Evolutionary conservation across 208 protist species (phyloP), one percentile per base, ranked within the genome.

Genomic region (Trypanosoma avium): DNA sequence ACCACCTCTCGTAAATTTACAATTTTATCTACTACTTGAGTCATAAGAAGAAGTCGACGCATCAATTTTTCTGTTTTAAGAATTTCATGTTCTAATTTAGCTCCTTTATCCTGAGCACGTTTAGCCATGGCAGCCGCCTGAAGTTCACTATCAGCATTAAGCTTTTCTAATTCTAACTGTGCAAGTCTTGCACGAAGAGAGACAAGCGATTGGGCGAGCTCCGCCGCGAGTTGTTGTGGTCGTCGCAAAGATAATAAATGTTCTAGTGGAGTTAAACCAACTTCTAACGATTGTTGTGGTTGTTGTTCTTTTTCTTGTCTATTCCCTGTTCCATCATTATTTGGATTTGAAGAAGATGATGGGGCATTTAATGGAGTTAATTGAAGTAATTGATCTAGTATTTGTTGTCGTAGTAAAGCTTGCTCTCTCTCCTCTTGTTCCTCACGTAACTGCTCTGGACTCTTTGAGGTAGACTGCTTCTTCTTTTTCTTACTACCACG

Each of bases 31-130:
- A 95, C 64, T 48, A 90, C 80, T 5, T 64, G 49, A 0, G 77
- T 75, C 75, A 92, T 85, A 33, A 84, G 2, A 8, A 75, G 22
- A 13, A 95, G 61, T 21, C 66, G 61, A 21, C 75, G 69, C 38
- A 81, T 81, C 17, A 73, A 72, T 24, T 67, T 76, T 46, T 87
- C 73, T 10, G 79, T 87, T 35, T 78, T 64, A 0, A 13, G 12
- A n/a, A 95, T 78, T 48, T 92, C 84, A 8, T 57, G 55, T 56
- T 78, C 67, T 22, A 95, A 66, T 62, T 86, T 65, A 45, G 65
- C 73, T 50, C 71, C 70, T 40, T 90, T 81, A 19, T 77, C 59
- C 62, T 79, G 45, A 7, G 84, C 81, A 15, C 81, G 79, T 4
- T 79, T 77, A 0, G 82, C 59, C 15, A 61, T 48, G 35, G 15